phyloP scores from a whole-genome alignment of 2,329 filamentous ascomycete genomes.

The Aspergillus ibericus region DNA sequence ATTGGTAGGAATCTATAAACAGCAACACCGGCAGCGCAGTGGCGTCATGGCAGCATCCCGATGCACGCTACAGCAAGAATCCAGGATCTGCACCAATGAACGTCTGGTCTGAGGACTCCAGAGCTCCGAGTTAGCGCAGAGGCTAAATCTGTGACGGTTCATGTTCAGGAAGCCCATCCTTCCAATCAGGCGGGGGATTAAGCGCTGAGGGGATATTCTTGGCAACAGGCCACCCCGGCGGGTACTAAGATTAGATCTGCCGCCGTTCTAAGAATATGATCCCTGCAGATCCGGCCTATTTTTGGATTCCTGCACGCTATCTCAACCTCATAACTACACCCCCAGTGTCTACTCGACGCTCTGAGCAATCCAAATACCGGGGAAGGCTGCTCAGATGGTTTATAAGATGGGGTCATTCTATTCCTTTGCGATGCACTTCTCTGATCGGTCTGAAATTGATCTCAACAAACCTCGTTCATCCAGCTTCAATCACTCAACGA shows the following conservation, averaged over 20 bases:
- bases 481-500: too few species aligned
- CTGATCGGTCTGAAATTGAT: too few species aligned
- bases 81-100: neutral
- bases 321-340: neutral
- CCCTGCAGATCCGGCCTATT: neutral
- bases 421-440: too few species aligned
- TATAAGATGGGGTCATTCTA: too few species aligned
- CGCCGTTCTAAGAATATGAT: neutral
- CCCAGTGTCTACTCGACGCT: neutral
- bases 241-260: neutral
- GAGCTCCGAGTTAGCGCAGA: neutral
- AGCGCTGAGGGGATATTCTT: neutral
- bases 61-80: neutral
- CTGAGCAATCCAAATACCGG: too few species aligned
- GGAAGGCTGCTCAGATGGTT: too few species aligned
- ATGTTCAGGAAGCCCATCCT: neutral
- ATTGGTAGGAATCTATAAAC: neutral
- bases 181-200: neutral
- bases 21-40: neutral
- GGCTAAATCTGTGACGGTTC: neutral
- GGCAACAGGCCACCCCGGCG: neutral
- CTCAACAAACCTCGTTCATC: too few species aligned
- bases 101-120: neutral
- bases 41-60: neutral
- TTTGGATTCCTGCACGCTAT: neutral